Conservation (phyloP, 2,329 filamentous ascomycete genomes). For the Diplodia sapinea region DNA sequence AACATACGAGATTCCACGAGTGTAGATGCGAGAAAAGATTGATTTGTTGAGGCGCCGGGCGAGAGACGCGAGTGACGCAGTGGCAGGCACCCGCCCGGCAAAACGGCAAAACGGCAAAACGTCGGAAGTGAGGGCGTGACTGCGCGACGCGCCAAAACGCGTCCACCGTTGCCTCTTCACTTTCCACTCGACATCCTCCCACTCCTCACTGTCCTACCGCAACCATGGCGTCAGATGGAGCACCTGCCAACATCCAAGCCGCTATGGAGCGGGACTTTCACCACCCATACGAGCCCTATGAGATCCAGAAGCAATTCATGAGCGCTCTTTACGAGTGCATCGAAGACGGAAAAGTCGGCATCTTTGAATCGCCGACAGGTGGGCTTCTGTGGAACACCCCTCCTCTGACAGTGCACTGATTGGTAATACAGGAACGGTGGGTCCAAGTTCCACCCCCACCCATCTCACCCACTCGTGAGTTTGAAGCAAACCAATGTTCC, state of each 20-base stretch:
- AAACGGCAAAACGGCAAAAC: background rate
- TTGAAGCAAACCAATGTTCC: background rate
- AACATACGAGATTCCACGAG: background rate
- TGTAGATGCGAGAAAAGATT: background rate
- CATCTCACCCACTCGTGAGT: background rate
- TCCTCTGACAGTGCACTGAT: background rate
- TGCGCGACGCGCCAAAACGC: slow-evolving; percentile 18
- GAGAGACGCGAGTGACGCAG: background rate
- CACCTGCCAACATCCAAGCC: background rate
- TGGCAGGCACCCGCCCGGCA: background rate
- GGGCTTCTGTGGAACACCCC: slow-evolving; percentile 46
- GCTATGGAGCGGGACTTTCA: slow-evolving; percentile 68
- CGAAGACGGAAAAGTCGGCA: slow-evolving; percentile 79
- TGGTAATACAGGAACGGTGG: slow-evolving; percentile 50
- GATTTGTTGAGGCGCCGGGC: too few species aligned
- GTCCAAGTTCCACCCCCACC: slow-evolving; percentile 26
- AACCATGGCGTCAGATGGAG: background rate
- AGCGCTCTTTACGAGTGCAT: slow-evolving; percentile 78
- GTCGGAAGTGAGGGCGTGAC: slow-evolving; percentile 6
- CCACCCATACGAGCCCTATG: slow-evolving; percentile 86
- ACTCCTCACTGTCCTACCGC: background rate
- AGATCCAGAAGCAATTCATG: slow-evolving; percentile 90
- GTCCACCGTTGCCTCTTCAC: background rate
- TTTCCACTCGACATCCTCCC: background rate
- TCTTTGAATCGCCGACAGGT: slow-evolving; percentile 93